Evolutionary conservation across 768 basidiomycete genomes (phyloP).

Genomic region (Mycena leptocephala): DNA sequence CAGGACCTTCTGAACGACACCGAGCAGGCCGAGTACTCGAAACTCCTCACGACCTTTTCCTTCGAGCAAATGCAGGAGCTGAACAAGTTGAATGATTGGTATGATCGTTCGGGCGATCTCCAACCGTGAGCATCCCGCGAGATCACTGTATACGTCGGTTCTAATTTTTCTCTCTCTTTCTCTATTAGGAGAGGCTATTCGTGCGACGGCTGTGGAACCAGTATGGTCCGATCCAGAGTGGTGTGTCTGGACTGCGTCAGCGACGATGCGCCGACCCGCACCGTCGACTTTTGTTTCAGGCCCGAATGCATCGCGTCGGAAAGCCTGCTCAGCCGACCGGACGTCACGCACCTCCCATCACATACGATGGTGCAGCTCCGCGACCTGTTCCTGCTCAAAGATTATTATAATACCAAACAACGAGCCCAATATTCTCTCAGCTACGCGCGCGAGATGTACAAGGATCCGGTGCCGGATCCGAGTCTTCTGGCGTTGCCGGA

Average conservation of each 20-base stretch:
- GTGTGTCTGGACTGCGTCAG: constrained; percentile 27
- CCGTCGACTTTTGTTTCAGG: constrained; percentile 26
- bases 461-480: not conserved
- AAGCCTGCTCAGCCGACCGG: not conserved
- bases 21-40: not conserved
- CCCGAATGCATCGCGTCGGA: constrained; percentile 14
- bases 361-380: constrained; percentile 17
- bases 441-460: not conserved
- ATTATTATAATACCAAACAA: constrained; percentile 1
- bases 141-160: not conserved
- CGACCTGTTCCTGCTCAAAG: constrained; percentile 20
- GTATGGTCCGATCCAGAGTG: not conserved
- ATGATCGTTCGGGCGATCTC: not conserved
- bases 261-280: not conserved
- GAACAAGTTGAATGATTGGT: constrained; percentile 13
- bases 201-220: constrained; percentile 3
- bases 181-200: not conserved
- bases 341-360: not conserved
- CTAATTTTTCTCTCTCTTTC: not conserved
- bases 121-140: constrained; percentile 14
- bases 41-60: constrained; percentile 1
- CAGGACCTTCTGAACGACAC: not conserved
- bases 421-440: not conserved
- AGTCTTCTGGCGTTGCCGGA: not conserved
- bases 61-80: constrained; percentile 11